Evolutionary conservation across 805 yeast species (phyloP), one percentile per base, ranked within the genome.

Genomic region (Wickerhamiella allomyrinae): DNA sequence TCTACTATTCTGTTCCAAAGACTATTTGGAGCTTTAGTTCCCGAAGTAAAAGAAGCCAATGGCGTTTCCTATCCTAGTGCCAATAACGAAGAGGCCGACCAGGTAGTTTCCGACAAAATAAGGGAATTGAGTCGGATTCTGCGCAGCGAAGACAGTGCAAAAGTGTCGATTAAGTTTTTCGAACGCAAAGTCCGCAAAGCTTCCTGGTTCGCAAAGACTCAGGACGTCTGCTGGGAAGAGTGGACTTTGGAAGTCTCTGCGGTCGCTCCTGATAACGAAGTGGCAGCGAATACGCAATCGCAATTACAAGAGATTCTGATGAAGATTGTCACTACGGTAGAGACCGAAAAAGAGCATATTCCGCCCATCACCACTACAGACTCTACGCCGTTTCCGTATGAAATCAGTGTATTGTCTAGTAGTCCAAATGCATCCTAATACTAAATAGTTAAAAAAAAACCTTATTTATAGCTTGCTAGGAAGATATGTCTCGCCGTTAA

Each of bases 331-430:
- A 68, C 70, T 13, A 57, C 62, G n/a, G 74, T 67, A 13, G 80
- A 79, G 51, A 51, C 55, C 6, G 67, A 77, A 52, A 77, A 74
- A 51, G 71, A 67, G 38, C 86, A 79, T 49, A 75, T 83, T 2
- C 93, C 94, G 3, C 80, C 83, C 1, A 78, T 82, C 20, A 72
- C 79, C 14, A 70, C 82, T 1, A 62, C 76, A 13, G 85, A 78
- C 3, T 61, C 70, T 22, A 61, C 76, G 9, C 89, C 91, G 2
- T 82, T 82, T 52, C 83, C 73, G 0, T 73, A 68, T 49, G 59
- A 60, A 37, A 62, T 74, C 3, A 53, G 61, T 13, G 58, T 65
- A 21, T 36, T 34, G 22, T 27, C 17, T 20, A 44, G 46, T 33
- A 44, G 29, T 35, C 27, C 52, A 11, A 15, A 34, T 8, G 13